Evolutionary conservation across 495 filamentous ascomycete species (phyloP), one percentile per base, ranked within the genome.

Genomic region (Penicillium maclennaniae): DNA sequence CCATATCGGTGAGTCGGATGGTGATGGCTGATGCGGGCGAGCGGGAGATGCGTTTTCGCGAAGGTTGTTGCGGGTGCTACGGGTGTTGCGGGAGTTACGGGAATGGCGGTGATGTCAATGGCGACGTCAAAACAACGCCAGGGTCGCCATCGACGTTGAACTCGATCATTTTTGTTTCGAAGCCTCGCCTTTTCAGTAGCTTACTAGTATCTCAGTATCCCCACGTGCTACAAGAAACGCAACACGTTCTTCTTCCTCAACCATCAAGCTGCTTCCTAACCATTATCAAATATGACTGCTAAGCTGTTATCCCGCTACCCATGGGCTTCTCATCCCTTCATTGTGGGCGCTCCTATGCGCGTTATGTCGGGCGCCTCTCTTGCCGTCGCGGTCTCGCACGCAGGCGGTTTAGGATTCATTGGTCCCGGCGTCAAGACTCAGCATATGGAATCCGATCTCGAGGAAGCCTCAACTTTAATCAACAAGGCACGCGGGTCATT

Each of bases 281-380:
- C 17, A 16, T 19, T 31, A 45, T 20, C 20, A 17, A 31, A 4
- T 14, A 67, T 67, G 63, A 41, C 60, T 6, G 43, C 50, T 15
- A 59, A 52, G 25, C 46, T 72, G 21, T 20, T 63, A 7, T 56
- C 54, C 6, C 51, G 45, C 31, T 92, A 88, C 60, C 83, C 87
- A 54, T 91, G 86, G 85, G 78, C 72, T 25, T 53, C 72, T 1
- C 49, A 61, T 12, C 87, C 89, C 0, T 73, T 91, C 40, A 76
- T 93, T 20, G 70, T 82, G 51, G 65, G 74, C 50, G 88, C 87
- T 0, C 89, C 89, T 6, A 91, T 93, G 87, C 80, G 84, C 40
- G 69, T 86, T 25, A 82, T 89, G 58, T 74, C 87, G 7, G 79
- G 82, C 5, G 76, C 83, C 14, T 66, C 68, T 38, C 71, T 90